Evolutionary conservation across 2,329 filamentous ascomycete genomes (phyloP).

Genomic region (Xylariaceae sp.): DNA sequence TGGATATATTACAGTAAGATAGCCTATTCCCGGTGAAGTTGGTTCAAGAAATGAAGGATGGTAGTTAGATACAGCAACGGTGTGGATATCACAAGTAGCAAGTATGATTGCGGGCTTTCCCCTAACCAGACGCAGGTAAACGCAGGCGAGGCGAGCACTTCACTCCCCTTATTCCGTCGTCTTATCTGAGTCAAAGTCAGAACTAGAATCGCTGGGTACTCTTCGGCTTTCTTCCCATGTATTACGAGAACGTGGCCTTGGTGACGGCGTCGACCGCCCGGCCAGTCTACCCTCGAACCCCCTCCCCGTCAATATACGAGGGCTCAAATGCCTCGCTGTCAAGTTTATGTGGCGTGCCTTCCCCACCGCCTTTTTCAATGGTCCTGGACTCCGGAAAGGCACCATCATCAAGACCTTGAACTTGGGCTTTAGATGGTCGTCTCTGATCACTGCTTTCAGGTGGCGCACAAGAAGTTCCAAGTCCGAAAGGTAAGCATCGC

Average conservation of each 20-base stretch:
- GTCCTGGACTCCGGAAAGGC: neutral
- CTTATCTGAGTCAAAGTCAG: neutral
- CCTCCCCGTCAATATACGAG: neutral
- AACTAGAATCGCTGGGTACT: neutral
- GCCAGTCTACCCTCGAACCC: neutral
- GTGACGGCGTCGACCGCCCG: neutral
- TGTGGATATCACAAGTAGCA: no score
- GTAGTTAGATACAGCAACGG: no score
- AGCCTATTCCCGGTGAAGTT: no score
- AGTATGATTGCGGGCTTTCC: no score
- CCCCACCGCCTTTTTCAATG: neutral
- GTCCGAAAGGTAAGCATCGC: neutral
- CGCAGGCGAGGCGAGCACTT: no score
- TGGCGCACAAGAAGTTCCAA: neutral
- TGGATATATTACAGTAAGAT: no score
- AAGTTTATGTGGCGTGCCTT: neutral
- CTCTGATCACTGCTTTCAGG: neutral
- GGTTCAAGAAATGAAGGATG: no score
- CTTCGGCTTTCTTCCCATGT: neutral
- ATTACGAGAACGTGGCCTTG: neutral
- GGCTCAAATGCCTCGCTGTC: neutral
- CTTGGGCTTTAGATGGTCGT: neutral
- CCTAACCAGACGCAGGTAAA: no score
- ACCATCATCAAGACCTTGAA: constrained; percentile 1
- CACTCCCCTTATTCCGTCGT: no score